Percentiles rank a stretch among this genome's conserved stretches.
These are phyloP conservation scores for Clarireedia homoeocarpa DNA, from an alignment of 2,329 filamentous ascomycete species.

Conservation along the genomic window DNA sequence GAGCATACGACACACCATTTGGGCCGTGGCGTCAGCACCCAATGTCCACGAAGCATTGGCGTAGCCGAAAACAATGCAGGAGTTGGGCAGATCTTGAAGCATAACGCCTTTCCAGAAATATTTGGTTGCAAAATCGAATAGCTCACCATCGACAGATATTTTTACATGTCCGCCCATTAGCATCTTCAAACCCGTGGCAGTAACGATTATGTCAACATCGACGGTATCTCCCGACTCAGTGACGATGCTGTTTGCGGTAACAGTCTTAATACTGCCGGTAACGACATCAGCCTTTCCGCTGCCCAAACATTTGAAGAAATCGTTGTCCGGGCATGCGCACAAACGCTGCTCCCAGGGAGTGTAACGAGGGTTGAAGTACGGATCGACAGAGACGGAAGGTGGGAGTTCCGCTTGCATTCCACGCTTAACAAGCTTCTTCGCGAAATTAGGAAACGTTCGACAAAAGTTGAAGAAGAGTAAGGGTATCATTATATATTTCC, in stretches of 20 bases:
- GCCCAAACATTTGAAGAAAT: conserved; percentile 46
- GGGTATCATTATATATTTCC: conserved; percentile 42
- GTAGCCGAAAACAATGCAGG: conserved; percentile 55
- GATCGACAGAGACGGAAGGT: conserved; percentile 42
- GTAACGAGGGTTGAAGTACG: conserved; percentile 58
- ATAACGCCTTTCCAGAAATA: conserved; percentile 58
- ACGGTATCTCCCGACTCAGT: conserved; percentile 30
- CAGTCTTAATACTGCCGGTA: conserved; percentile 44
- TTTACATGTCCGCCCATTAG: conserved; percentile 46
- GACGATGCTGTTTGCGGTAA: conserved; percentile 41
- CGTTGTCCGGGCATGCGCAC: conserved; percentile 54
- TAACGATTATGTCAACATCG: conserved; percentile 59
- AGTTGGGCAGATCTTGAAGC: conserved; percentile 60
- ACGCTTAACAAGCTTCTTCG: conserved; percentile 40
- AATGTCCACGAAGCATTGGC: conserved; percentile 61
- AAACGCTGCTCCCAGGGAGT: conserved; percentile 68
- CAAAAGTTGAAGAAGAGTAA: conserved; percentile 43
- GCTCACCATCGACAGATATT: conserved; percentile 45
- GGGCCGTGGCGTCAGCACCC: conserved; percentile 42
- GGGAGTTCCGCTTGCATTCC: conserved; percentile 46
- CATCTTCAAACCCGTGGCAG: conserved; percentile 59
- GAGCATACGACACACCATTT: conserved; percentile 22
- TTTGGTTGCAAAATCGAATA: conserved; percentile 39
- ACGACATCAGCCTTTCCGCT: conserved; percentile 39
- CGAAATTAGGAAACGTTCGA: conserved; percentile 41